Evolutionary conservation across 139 green algal species (phyloP).

Genomic region (Edaphochlamys debaryana): DNA sequence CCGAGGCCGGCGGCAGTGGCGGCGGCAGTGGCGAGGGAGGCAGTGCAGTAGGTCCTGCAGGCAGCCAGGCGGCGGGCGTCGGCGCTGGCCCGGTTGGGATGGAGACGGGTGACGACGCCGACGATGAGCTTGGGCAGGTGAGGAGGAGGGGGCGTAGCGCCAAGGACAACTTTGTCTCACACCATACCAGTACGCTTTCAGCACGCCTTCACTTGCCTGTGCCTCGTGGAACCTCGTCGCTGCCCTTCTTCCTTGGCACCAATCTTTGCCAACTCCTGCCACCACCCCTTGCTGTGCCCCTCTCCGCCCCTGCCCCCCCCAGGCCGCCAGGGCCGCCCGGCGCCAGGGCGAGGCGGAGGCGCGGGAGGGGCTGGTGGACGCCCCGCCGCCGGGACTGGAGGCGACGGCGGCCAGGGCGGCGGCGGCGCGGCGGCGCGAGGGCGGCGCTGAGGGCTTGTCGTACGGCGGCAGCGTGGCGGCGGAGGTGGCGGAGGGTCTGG

Average conservation of each 20-base stretch:
- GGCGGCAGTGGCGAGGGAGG: not conserved
- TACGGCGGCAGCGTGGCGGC: slow-evolving; percentile 26
- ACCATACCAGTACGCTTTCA: too few species aligned
- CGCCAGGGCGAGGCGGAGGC: slow-evolving; percentile 21
- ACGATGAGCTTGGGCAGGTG: too few species aligned
- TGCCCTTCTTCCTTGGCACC: not conserved
- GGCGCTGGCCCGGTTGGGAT: too few species aligned
- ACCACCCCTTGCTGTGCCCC: too few species aligned
- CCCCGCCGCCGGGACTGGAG: not conserved
- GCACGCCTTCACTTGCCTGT: too few species aligned
- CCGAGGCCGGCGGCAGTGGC: slow-evolving; percentile 12
- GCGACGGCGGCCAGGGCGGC: not conserved
- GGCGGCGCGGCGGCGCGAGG: not conserved
- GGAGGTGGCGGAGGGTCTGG: slow-evolving; percentile 22
- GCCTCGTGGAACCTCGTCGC: too few species aligned
- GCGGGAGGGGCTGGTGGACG: not conserved
- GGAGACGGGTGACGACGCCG: too few species aligned
- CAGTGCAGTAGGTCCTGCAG: not conserved
- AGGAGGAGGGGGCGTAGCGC: too few species aligned
- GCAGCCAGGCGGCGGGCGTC: too few species aligned
- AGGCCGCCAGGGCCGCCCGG: slow-evolving; percentile 1
- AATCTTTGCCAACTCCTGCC: too few species aligned
- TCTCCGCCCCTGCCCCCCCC: too few species aligned
- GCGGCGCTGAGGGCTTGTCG: not conserved
- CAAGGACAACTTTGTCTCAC: too few species aligned